Conservation (phyloP, 306 rosid genomes). For the Begonia masoniana region DNA sequence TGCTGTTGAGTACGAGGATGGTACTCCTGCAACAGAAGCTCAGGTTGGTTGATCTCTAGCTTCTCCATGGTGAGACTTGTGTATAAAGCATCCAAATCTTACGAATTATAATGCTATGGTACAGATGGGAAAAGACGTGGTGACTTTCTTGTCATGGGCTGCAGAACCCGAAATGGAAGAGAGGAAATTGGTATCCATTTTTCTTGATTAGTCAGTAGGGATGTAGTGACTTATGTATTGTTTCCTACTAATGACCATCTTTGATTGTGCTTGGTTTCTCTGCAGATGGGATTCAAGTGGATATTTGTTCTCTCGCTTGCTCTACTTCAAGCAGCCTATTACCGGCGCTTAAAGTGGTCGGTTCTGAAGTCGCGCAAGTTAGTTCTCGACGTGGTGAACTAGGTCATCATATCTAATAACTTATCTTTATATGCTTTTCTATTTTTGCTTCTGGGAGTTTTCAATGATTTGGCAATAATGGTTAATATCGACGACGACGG, state of each 20-base stretch:
- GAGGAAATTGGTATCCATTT: constrained; percentile 58
- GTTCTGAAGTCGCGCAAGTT: constrained; percentile 92
- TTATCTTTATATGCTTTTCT: constrained; percentile 14
- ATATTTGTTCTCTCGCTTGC: constrained; percentile 89
- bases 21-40: constrained; percentile 84
- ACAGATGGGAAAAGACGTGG: constrained; percentile 98
- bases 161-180: constrained; percentile 99
- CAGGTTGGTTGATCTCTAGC: constrained; percentile 33
- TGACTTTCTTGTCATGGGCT: constrained; percentile 80
- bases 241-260: not conserved
- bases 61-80: not conserved
- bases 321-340: constrained; percentile 82
- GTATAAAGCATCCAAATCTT: not conserved
- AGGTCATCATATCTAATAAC: not conserved
- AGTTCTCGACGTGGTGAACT: constrained; percentile 86
- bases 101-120: not conserved
- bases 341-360: constrained; percentile 92
- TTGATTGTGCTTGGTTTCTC: not conserved
- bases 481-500: constrained; percentile 26
- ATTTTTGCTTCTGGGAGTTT: constrained; percentile 19
- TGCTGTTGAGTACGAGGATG: constrained; percentile 91
- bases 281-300: constrained; percentile 99
- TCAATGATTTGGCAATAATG: constrained; percentile 41
- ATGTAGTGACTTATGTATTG: constrained; percentile 7
- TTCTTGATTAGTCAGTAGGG: no score